Conservation (phyloP, 139 green algal species). For the Dunaliella primolecta region DNA sequence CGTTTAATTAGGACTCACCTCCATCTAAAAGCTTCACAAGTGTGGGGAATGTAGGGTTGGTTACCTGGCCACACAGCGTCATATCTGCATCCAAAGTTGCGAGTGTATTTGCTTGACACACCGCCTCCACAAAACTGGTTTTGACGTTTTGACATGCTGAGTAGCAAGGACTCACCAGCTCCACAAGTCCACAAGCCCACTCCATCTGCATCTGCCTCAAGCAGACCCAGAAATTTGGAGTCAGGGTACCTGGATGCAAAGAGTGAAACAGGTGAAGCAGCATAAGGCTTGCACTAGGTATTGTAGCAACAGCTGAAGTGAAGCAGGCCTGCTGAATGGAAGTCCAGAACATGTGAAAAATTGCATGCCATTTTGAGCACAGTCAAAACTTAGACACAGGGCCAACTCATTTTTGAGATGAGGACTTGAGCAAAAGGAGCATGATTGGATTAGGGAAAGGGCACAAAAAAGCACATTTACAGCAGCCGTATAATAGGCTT, state of each 20-base stretch:
- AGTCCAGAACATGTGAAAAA: neutral
- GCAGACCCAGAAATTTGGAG: neutral
- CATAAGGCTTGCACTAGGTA: neutral
- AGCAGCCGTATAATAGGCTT: neutral
- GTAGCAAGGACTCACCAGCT: neutral
- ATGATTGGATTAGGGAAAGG: neutral
- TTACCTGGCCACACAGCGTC: neutral
- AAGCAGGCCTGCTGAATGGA: neutral
- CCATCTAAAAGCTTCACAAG: neutral
- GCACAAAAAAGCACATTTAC: neutral
- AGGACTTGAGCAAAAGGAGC: neutral
- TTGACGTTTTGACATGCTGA: neutral
- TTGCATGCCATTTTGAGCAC: neutral
- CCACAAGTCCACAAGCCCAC: neutral
- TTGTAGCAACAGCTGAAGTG: neutral
- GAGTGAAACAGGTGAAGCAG: neutral
- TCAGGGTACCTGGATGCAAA: neutral
- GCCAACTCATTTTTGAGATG: neutral
- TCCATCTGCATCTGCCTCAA: conserved; percentile 3
- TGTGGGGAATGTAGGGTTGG: neutral
- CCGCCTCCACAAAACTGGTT: neutral
- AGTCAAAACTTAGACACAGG: too few species aligned
- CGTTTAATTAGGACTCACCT: too few species aligned
- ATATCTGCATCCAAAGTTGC: neutral
- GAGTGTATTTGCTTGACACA: too few species aligned